phyloP scores from a whole-genome alignment of 306 rosid species.

The Calophaca sinica region DNA sequence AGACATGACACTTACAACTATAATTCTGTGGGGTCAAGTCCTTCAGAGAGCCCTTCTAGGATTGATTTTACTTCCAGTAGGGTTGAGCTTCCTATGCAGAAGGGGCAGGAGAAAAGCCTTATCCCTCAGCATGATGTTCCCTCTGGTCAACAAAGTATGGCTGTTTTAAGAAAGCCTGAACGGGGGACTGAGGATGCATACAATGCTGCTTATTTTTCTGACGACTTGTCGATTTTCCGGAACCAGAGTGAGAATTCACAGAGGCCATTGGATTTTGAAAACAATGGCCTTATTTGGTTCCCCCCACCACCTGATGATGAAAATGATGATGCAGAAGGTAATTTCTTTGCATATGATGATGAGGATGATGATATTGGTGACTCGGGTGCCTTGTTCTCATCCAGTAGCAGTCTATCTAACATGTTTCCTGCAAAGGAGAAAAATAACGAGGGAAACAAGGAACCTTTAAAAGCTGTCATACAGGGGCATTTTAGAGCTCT shows the following conservation, averaged over 20 bases:
- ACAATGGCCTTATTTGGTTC: conserved; percentile 82
- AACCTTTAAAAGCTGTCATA: conserved; percentile 79
- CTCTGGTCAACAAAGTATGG: conserved; percentile 63
- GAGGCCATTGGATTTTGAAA: conserved; percentile 89
- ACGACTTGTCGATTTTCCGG: conserved; percentile 62
- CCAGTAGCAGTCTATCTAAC: conserved; percentile 75
- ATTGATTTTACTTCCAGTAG: conserved; percentile 62
- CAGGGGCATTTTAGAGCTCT: conserved; percentile 96
- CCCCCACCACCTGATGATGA: conserved; percentile 90
- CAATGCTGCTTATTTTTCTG: conserved; percentile 70
- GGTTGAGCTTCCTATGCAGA: conserved; percentile 71
- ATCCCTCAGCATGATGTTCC: conserved; percentile 53
- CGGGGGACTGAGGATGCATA: conserved; percentile 64
- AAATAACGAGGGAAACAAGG: conserved; percentile 74
- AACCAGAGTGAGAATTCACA: conserved; percentile 58
- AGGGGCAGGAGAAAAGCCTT: conserved; percentile 59
- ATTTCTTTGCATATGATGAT: conserved; percentile 76
- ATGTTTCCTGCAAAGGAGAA: conserved; percentile 79
- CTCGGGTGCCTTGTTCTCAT: conserved; percentile 74
- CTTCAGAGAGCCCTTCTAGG: conserved; percentile 82
- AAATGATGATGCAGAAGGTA: conserved; percentile 69
- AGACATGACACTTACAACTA: conserved; percentile 63
- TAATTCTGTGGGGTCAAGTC: conserved; percentile 74
- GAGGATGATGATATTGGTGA: conserved; percentile 95
- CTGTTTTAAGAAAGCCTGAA: conserved; percentile 74